phyloP scores from a whole-genome alignment of 129 eudicot genomes.

The Lactuca sativa region DNA sequence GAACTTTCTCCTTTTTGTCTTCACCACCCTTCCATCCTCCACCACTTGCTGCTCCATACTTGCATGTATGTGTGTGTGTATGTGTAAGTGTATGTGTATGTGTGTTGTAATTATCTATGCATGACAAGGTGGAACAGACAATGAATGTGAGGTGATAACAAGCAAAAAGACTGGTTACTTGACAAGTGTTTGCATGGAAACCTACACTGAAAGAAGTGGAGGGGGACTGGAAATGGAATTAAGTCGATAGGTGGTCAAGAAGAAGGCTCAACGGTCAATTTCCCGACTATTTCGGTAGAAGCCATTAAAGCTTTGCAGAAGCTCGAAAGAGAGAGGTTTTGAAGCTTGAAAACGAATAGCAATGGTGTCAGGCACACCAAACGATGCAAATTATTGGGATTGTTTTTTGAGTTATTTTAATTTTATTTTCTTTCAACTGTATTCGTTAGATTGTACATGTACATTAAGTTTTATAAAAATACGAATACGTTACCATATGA shows the following conservation, averaged over 20 bases:
- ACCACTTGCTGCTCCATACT: background rate
- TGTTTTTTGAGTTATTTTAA: too few relatives aligned
- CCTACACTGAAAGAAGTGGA: slow-evolving; percentile 9
- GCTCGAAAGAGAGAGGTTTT: slow-evolving; percentile 8
- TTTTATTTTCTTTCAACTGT: too few relatives aligned
- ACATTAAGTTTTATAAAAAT: too few relatives aligned
- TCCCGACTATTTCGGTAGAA: slow-evolving; percentile 1
- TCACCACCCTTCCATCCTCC: background rate
- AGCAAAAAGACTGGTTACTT: slow-evolving; percentile 34
- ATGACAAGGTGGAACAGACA: slow-evolving; percentile 36
- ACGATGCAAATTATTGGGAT: too few relatives aligned
- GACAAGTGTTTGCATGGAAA: slow-evolving; percentile 43
- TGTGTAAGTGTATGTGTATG: background rate
- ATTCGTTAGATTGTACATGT: too few relatives aligned
- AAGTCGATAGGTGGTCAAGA: background rate
- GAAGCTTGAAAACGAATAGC: background rate
- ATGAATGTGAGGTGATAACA: slow-evolving; percentile 34
- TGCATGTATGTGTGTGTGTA: background rate
- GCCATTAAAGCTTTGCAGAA: background rate
- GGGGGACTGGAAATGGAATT: background rate
- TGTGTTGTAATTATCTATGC: background rate
- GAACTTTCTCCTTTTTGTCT: slow-evolving; percentile 6
- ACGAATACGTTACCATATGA: too few relatives aligned
- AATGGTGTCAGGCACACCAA: too few relatives aligned
- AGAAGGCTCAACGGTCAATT: background rate